phyloP scores from a whole-genome alignment of 2,329 filamentous ascomycete species.

The Cryphonectria radicalis region DNA sequence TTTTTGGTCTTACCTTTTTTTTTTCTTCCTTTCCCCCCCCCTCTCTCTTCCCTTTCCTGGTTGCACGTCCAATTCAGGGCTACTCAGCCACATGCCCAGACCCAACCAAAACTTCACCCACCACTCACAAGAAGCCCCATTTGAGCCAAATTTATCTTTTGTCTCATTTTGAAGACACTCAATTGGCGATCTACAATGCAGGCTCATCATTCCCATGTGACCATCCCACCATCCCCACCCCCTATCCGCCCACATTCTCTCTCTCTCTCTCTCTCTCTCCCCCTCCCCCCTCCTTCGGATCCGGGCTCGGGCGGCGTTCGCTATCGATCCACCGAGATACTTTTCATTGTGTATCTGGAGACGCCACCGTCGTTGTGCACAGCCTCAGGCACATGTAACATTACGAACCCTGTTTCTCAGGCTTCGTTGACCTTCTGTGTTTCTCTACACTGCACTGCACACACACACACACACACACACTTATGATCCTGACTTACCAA shows the following conservation, averaged over 20 bases:
- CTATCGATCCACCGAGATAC: neutral
- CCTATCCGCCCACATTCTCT: neutral
- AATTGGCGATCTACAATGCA: neutral
- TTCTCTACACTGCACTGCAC: neutral
- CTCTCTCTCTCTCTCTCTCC: neutral
- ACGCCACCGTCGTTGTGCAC: neutral
- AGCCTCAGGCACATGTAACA: neutral
- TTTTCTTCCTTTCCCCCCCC: too few relatives aligned
- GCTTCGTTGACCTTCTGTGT: neutral
- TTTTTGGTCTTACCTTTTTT: neutral
- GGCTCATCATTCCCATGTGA: neutral
- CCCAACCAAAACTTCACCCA: neutral
- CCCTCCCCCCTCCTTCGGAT: neutral
- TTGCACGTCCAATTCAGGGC: neutral
- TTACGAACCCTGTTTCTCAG: neutral
- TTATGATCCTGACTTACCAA: neutral
- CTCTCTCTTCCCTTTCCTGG: neutral
- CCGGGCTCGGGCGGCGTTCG: neutral
- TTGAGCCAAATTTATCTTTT: neutral
- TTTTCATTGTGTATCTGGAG: neutral
- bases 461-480: neutral
- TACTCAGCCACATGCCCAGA: constrained; percentile 11
- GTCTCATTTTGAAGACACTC: neutral
- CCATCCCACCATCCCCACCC: neutral
- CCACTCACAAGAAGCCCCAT: neutral